These are phyloP conservation scores for Globisporangium cederbergense DNA, from an alignment of 352 stramenopile genomes.

Conservation along the genomic window DNA sequence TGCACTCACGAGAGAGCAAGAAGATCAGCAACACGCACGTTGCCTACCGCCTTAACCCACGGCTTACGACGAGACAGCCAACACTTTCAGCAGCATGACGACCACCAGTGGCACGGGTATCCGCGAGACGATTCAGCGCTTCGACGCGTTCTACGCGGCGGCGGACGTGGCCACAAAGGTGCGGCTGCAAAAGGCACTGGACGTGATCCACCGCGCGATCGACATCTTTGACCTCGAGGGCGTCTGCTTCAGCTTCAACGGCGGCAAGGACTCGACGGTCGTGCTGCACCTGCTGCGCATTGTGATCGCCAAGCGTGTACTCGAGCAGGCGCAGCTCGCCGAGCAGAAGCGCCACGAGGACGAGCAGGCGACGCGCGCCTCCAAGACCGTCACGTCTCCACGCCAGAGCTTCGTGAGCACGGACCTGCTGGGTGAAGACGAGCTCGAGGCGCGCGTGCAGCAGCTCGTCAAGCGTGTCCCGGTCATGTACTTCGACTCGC, in stretches of 20 bases:
- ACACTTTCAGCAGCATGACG: neutral
- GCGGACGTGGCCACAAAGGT: conserved; percentile 39
- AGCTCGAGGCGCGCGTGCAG: conserved; percentile 49
- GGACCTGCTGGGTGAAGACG: conserved; percentile 42
- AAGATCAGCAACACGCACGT: neutral
- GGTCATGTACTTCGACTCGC: conserved; percentile 96
- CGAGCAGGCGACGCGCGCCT: conserved; percentile 8
- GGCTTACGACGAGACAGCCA: neutral
- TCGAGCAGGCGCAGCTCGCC: conserved; percentile 33
- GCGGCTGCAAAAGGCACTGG: conserved; percentile 62
- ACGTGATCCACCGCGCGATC: conserved; percentile 72
- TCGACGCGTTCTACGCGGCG: conserved; percentile 58
- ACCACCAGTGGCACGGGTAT: conserved; percentile 8
- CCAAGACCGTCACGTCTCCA: conserved; percentile 55
- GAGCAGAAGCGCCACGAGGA: neutral
- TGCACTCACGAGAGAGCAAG: neutral
- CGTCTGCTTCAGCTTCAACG: conserved; percentile 91
- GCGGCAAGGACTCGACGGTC: conserved; percentile 91
- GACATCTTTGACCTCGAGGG: conserved; percentile 78
- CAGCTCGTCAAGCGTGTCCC: conserved; percentile 51
- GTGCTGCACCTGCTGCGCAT: conserved; percentile 88
- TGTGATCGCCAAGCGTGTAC: conserved; percentile 69
- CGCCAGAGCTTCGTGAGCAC: conserved; percentile 51
- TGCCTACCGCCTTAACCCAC: neutral
- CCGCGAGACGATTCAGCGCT: conserved; percentile 35